Percentiles rank a stretch among this genome's conserved stretches.
phyloP scores from a whole-genome alignment of 116 monocot species.

The Zostera marina region DNA sequence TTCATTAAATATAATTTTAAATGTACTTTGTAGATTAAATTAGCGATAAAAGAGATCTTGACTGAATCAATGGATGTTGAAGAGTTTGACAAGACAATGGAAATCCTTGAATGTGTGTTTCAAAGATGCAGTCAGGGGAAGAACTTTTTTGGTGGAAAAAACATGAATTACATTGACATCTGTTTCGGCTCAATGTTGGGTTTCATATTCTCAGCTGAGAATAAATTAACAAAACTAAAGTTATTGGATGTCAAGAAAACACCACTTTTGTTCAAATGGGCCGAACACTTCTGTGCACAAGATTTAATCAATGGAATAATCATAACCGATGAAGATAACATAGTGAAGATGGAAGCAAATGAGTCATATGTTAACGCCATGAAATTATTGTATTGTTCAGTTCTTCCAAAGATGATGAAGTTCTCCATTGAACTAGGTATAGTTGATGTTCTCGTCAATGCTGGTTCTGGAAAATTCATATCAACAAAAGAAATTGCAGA shows the following conservation, averaged over 20 bases:
- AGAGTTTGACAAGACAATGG: neutral
- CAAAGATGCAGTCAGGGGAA: constrained; percentile 10
- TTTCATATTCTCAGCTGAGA: constrained; percentile 1
- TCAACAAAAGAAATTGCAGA: constrained; percentile 14
- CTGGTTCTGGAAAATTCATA: constrained; percentile 10
- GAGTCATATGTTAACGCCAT: constrained; percentile 9
- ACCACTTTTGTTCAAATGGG: constrained; percentile 7
- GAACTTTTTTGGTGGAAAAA: constrained; percentile 9
- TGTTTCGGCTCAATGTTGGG: constrained; percentile 5
- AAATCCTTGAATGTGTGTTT: constrained; percentile 12
- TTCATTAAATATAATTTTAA: too few species aligned
- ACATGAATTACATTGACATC: constrained; percentile 12
- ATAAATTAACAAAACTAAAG: neutral
- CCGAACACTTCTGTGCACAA: constrained; percentile 3
- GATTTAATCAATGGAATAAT: constrained; percentile 7
- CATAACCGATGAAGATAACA: neutral
- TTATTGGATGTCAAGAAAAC: constrained; percentile 10
- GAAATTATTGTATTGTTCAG: constrained; percentile 7
- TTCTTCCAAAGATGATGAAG: constrained; percentile 16
- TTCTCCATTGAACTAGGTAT: constrained; percentile 30
- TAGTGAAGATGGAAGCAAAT: neutral
- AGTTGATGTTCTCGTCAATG: constrained; percentile 15
- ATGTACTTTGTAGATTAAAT: too few species aligned
- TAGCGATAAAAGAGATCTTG: neutral
- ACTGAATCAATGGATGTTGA: neutral